Evolutionary conservation across 202 grass and related monocot species (phyloP), one percentile per base, ranked within the genome.

Genomic region (Digitaria exilis): DNA sequence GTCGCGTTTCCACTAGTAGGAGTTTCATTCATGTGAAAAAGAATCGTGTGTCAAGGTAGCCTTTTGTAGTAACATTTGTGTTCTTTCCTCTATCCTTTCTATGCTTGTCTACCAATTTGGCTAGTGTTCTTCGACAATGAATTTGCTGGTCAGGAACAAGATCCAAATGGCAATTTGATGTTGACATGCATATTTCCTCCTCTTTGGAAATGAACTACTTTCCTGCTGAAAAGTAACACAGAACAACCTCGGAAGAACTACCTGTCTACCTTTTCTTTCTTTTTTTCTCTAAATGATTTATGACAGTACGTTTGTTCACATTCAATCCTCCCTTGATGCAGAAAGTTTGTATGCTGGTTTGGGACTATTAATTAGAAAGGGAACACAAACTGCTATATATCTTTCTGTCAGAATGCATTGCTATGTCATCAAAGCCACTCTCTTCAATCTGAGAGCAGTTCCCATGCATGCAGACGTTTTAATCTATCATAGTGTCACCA

Each of bases 331-430:
- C 16, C 4, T 65, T 24, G 18, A 50, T 32, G 44, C 7, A 65
- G 19, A 56, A 50, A 65, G 76, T 66, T 66, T 78, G 8, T 24
- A 5, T 66, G 3, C 26, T 76, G 73, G 17, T 58, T 42, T 44
- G 35, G 22, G 35, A 24, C 30, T 68, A 55, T 18, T 54, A 55
- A 18, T 37, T 68, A 42, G n/a, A 56, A 80, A n/a, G 35, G 34
- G 21, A 24, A 19, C 62, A 57, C 24, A 56, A 32, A 56, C 64
- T 56, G 78, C 64, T 69, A 43, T 28, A 29, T 28, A 69, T 80
- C 64, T 69, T 80, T 69, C 34, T 57, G 64, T 69, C 64, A 80
- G 78, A 69, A 80, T 26, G 46, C n/a, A 13, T 50, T 51, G 44
- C 44, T 72, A 72, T 26, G 69, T 31, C 45, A 31, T 50, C 69